Base-by-base conservation (phyloP, 192 early-diverging fungal genomes). In the Coemansia sp. region DNA sequence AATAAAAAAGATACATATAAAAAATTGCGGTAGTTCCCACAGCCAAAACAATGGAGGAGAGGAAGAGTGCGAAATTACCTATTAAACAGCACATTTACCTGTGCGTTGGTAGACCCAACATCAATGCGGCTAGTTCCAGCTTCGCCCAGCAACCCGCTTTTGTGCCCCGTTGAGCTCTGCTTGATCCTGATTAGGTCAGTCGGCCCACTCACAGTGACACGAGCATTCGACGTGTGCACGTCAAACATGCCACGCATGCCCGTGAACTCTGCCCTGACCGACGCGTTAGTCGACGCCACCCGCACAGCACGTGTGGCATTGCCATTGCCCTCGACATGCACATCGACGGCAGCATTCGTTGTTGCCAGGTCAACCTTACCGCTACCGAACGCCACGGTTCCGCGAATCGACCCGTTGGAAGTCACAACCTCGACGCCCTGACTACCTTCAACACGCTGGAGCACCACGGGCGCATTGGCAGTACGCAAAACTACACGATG, bases 221-320 rank as follows among this genome's bases (percentile, higher is more conserved):
- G 55, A 1, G 62, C 57, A 47, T 76, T 69, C 11, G 60, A 56
- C 4, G 73, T 76, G 0, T 24, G 30, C 2, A 61, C 64, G 38
- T 66, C 46, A 40, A 77, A 77, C 2, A 1, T 48, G n/a, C 73
- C 73, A 6, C 22, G n/a, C 14, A 77, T 34, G 13, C 43, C 60
- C 2, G 21, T n/a, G 33, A 57, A 30, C 6, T 3, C 34, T 40
- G 59, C 41, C 2, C 30, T 41, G 9, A 69, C 54, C 8, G 21
- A 24, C 0, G 41, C 62, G 38, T 77, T 77, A 22, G 57, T 59
- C 11, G 73, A 55, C 21, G 21, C 17, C 3, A 64, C 60, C 13
- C 19, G 12, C 2, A 56, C 59, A 8, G 4, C 9, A 5, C 10
- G 19, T 10, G 12, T 9, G 10, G 10, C 30, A 44, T 50, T 17